Base-by-base conservation (phyloP, 495 filamentous ascomycete genomes). In the Daldinia loculata region DNA sequence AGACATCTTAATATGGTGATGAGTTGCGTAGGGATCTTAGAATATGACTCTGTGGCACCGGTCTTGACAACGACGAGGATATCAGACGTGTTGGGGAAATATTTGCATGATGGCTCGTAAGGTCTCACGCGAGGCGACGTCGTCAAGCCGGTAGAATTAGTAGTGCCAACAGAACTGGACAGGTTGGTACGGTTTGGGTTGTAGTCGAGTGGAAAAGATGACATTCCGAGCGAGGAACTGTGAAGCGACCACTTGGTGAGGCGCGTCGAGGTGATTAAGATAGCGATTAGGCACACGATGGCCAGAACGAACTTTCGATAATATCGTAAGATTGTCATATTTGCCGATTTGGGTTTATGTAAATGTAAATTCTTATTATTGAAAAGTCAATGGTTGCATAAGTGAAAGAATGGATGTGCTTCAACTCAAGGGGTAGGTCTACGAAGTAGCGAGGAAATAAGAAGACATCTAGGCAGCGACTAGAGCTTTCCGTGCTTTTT, bases 51-150 rank as follows among this genome's bases (percentile, higher is more conserved):
- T 19, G 81, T 81, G 19, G 86, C 86, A 52, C 88, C 87, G 32
- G 87, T 86, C 75, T 89, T 89, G 63, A 90, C 78, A 48, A 89
- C 75, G n/a, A 83, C 63, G 22, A 83, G 77, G 38, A 85, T 77
- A 36, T 75, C 78, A 66, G 74, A 76, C 2, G 75, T 77, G 43
- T 80, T 70, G 2, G 81, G 82, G 51, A 81, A 81, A 19, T 55
- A 69, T 3, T 71, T 71, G 75, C 82, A 83, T 2, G 64, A 41
- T 5, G 73, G 65, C 41, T 73, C 74, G 39, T 51, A 41, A 15
- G 38, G 55, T 58, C 27, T 61, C 19, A 26, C 4, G 2, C 36
- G 32, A 14, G 56, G 32, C 26, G 56, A 56, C 29, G 2, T 3
- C 11, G 22, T n/a, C 2, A 30, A 34, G 38, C 22, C 14, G 6